Conservation (phyloP, 805 yeast genomes). For the Debaryomyces castellii region DNA sequence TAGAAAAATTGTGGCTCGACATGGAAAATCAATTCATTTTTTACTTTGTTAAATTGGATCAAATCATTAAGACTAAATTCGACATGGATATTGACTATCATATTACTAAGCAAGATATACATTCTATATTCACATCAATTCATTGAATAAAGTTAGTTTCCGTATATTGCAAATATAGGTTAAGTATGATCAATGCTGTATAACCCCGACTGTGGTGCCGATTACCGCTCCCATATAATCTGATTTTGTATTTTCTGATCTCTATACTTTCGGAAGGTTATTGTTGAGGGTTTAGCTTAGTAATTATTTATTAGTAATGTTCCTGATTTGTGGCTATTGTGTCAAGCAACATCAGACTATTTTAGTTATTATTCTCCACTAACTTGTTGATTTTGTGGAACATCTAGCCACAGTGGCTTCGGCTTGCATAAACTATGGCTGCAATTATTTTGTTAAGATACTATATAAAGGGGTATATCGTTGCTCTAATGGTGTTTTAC, state of each 20-base stretch:
- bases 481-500: no score
- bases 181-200: neutral
- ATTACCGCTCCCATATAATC: no score
- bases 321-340: neutral
- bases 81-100: conserved; percentile 54
- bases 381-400: neutral
- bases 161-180: neutral
- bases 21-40: conserved; percentile 63
- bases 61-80: conserved; percentile 49
- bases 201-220: neutral
- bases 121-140: conserved; percentile 46
- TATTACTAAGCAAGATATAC: conserved; percentile 56
- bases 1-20: conserved; percentile 68
- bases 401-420: neutral
- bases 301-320: neutral
- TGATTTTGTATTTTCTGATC: no score
- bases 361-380: no score
- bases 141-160: conserved; percentile 1
- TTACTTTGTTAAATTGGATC: conserved; percentile 53
- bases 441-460: neutral
- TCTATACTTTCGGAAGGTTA: no score
- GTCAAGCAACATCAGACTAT: neutral
- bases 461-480: no score
- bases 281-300: no score
- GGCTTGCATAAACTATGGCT: neutral